Conservation (phyloP, 2,329 filamentous ascomycete species). For the Epichloe scottii region DNA sequence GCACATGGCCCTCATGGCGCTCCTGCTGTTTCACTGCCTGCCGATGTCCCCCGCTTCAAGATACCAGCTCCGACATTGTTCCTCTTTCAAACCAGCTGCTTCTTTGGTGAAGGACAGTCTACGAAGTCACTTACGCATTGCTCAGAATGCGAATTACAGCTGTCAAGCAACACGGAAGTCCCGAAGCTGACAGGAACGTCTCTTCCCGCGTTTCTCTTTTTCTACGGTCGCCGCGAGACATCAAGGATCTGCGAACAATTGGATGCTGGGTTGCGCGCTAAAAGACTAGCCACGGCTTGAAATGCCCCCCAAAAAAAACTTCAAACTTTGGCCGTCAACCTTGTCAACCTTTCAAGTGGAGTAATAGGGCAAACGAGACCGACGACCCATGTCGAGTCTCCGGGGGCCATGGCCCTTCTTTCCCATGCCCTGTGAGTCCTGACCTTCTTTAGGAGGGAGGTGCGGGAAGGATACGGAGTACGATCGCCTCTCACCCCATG, state of each 20-base stretch:
- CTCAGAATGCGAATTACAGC: no score
- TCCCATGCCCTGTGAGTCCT: not conserved
- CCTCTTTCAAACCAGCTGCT: no score
- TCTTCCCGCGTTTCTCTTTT: not conserved
- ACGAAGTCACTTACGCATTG: no score
- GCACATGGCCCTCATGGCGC: no score
- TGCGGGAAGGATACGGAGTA: constrained; percentile 18
- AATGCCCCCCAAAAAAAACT: not conserved
- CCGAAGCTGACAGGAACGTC: not conserved
- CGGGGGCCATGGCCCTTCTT: not conserved
- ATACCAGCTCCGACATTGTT: no score
- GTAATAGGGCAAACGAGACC: no score
- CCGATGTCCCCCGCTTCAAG: no score
- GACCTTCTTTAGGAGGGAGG: constrained; percentile 12
- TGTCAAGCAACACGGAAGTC: not conserved
- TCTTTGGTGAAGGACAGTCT: no score
- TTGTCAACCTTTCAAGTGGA: not conserved
- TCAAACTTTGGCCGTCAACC: not conserved
- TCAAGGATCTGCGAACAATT: not conserved
- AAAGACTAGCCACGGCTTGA: not conserved
- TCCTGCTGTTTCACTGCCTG: no score
- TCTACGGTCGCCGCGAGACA: not conserved
- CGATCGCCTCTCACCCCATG: constrained; percentile 14
- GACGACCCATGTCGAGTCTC: no score
- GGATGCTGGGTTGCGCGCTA: no score